phyloP scores from a whole-genome alignment of 129 eudicot species.

The Artemisia argyi region DNA sequence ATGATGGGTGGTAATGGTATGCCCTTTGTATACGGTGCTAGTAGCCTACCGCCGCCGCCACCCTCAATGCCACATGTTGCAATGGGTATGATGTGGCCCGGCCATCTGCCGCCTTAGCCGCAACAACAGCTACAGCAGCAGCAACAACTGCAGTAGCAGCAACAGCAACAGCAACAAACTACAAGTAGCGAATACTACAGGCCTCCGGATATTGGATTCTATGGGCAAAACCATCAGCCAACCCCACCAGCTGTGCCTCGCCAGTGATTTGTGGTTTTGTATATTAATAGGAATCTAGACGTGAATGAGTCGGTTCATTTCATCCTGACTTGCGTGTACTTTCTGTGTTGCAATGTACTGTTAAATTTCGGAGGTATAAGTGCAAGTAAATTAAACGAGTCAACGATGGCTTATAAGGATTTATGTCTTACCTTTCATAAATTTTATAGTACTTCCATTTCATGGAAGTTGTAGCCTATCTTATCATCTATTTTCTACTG shows the following conservation, averaged over 20 bases:
- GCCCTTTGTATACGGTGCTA: constrained; percentile 55
- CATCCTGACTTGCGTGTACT: constrained; percentile 20
- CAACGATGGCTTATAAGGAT: constrained; percentile 23
- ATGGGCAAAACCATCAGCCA: constrained; percentile 73
- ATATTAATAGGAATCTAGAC: constrained; percentile 50
- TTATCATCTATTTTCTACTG: neutral
- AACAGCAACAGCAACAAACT: constrained; percentile 34
- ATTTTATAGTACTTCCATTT: neutral
- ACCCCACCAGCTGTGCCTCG: constrained; percentile 65
- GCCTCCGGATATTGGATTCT: constrained; percentile 78
- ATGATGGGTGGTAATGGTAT: constrained; percentile 48
- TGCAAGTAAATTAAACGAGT: constrained; percentile 14
- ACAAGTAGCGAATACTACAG: constrained; percentile 61
- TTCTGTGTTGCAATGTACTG: constrained; percentile 21
- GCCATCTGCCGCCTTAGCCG: constrained; percentile 46
- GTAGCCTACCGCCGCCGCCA: constrained; percentile 66
- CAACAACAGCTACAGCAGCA: constrained; percentile 39
- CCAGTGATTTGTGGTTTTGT: constrained; percentile 55
- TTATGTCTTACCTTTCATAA: constrained; percentile 19
- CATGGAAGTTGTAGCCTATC: neutral
- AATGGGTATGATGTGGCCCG: constrained; percentile 65
- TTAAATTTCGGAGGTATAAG: constrained; percentile 11
- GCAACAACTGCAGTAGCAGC: constrained; percentile 44
- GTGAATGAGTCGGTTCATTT: constrained; percentile 19
- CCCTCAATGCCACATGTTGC: constrained; percentile 52